phyloP scores from a whole-genome alignment of 208 protist genomes.

The Leishmania martiniquensis region DNA sequence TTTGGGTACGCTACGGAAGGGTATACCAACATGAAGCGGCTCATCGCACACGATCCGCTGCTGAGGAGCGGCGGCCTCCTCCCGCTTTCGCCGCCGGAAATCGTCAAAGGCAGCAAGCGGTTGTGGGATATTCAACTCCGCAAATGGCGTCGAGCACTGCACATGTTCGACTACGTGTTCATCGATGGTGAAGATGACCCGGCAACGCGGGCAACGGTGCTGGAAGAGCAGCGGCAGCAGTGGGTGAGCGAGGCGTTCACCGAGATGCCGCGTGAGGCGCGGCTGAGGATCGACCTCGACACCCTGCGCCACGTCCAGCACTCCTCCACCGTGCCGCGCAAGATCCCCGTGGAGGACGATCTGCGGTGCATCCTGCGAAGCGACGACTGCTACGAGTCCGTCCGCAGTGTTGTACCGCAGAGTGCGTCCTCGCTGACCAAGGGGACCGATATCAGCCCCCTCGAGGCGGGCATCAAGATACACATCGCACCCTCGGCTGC shows the following conservation, averaged over 20 bases:
- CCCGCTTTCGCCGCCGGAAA: slow-evolving; percentile 65
- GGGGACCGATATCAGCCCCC: slow-evolving; percentile 75
- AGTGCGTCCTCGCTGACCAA: slow-evolving; percentile 83
- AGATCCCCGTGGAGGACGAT: slow-evolving; percentile 73
- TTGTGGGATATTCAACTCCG: slow-evolving; percentile 83
- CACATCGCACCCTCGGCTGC: slow-evolving; percentile 78
- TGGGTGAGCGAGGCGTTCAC: slow-evolving; percentile 72
- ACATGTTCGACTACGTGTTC: slow-evolving; percentile 92
- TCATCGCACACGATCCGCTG: slow-evolving; percentile 77
- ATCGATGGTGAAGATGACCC: slow-evolving; percentile 78
- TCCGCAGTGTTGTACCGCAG: slow-evolving; percentile 75
- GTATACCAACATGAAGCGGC: slow-evolving; percentile 82
- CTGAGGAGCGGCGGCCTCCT: slow-evolving; percentile 74
- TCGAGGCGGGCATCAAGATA: slow-evolving; percentile 88
- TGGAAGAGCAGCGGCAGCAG: slow-evolving; percentile 77
- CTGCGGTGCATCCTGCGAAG: slow-evolving; percentile 66
- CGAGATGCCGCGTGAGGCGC: slow-evolving; percentile 34
- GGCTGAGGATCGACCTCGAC: slow-evolving; percentile 45
- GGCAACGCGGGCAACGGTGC: slow-evolving; percentile 23
- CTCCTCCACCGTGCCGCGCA: slow-evolving; percentile 49
- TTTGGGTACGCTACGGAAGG: slow-evolving; percentile 81
- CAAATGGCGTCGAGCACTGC: slow-evolving; percentile 86
- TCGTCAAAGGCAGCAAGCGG: slow-evolving; percentile 71
- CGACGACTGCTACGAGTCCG: slow-evolving; percentile 69
- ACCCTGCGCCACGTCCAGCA: slow-evolving; percentile 43